Base-by-base conservation (phyloP, 768 basidiomycete genomes). In the Xerocomellus intermedius region DNA sequence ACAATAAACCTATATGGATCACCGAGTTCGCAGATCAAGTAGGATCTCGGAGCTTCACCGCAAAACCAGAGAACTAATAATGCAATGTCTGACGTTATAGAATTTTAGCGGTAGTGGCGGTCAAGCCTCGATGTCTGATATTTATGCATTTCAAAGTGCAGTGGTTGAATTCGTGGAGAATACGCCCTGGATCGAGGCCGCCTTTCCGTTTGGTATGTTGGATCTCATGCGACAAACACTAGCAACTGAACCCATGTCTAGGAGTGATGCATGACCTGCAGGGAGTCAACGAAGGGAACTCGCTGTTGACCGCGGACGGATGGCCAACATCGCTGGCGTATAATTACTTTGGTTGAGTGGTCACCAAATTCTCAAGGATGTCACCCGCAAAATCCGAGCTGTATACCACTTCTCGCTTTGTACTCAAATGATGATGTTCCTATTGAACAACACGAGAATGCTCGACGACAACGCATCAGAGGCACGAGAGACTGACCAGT, bases 21-120 rank as follows among this genome's bases (percentile, higher is more conserved):
- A 87, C 89, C 5, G 91, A 92, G 63, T 86, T 82, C 54, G 89
- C 89, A 50, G 86, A 85, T 74, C 76, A 83, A 74, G 87, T 82
- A 55, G 17, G 62, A 55, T 30, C 39, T 19, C 7, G 5, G 10
- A 22, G 47, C 32, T 19, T 10, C 13, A 32, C 53, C 16, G 49
- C 41, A 41, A 43, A 45, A 16, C 41, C 24, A 5, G 30, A 42
- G 37, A 32, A 48, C 38, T 24, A 53, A 57, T 28, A 0, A 6
- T 39, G 9, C 16, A 10, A 28, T 22, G 12, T 35, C 1, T 8
- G 17, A 17, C 16, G 3, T 42, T 8, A 16, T 33, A 89, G 82
- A 77, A 85, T 73, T 90, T 84, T 67, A 69, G 70, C 59, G 77
- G 76, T 12, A 59, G 55, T 2, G 76, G 75, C 19, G 56, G 66